Base-by-base conservation (phyloP, 768 basidiomycete species). In the Lactarius evosmus region DNA sequence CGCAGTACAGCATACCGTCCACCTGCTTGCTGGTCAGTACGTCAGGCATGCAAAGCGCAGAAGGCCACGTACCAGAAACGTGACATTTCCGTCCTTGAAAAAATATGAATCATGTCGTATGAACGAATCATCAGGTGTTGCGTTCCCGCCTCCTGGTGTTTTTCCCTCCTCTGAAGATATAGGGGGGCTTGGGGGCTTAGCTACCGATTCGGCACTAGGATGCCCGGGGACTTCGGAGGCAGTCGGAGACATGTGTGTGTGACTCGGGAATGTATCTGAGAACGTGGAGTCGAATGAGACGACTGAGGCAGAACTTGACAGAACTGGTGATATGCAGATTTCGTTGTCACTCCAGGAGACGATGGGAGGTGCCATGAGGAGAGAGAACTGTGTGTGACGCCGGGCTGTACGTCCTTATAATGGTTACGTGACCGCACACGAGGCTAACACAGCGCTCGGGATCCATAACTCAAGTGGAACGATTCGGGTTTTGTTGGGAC, bases 71-170 rank as follows among this genome's bases (percentile, higher is more conserved):
- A 67, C 66, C 12, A 67, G 38, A 54, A 67, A 66, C 1, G 60
- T 67, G 19, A 67, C 27, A 12, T 66, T 67, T 9, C 66, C 64
- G 11, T 66, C 66, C 4, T 22, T 36, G 34, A 67, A 62, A 34
- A 53, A 67, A 41, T 66, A 67, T 44, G 33, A 38, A 29, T 46
- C 33, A 12, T 67, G 65, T 25, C 56, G 60, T 19, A 34, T 16
- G 38, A 66, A 65, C 14, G 56, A 30, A 22, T 36, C 33, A 5
- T 54, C 27, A 7, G 16, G 2, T 59, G 5, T 49, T 32, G 6
- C 14, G 29, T 17, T 32, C n/a, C 2, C 16, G n/a, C 52, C 29
- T 25, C 32, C 3, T 3, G 34, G 29, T 9, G 29, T 56, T 3
- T 6, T 17, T 46, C n/a, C 29, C 19, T 27, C 19, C 1, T 25